Evolutionary conservation across 345 rosid species (phyloP), one percentile per base, ranked within the genome.

Genomic region (Noccaea caerulescens): DNA sequence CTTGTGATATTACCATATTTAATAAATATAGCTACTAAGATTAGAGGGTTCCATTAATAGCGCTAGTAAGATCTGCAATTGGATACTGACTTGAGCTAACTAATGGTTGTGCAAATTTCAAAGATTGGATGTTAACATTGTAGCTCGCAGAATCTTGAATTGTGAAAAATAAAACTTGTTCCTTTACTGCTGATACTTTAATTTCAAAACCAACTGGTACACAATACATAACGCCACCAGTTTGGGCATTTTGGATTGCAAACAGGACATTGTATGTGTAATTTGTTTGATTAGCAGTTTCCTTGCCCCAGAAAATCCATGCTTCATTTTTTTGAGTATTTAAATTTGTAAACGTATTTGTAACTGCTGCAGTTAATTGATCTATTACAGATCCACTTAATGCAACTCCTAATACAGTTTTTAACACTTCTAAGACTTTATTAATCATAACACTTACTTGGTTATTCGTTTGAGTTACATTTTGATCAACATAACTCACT

Each of bases 291-390:
- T 41, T 41, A 41, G 44, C 44, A 41, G 44, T 41, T 41, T 41
- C 44, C 44, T 41, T 41, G 44, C 44, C 44, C 44, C 44, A 41
- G 44, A 41, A 41, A 41, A 41, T 41, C 44, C 44, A 41, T 41
- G 44, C 44, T 41, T 41, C 44, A 41, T 41, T 41, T 41, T 41
- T 41, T 41, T 41, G 44, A 41, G 44, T 41, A 41, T 41, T 41
- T 41, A 41, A 41, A 41, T 41, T 41, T 41, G 44, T 41, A 41
- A 41, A 41, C 44, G 44, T 41, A 41, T 41, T 41, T 41, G 44
- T 41, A 41, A 41, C 44, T 41, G 44, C 44, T 41, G 44, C 44
- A 41, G 44, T 41, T 41, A 41, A 41, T 41, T 41, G 44, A 41
- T 41, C 44, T 41, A 41, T 41, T 41, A 41, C 44, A 41, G 44